Evolutionary conservation across 495 filamentous ascomycete genomes (phyloP).

Genomic region (Aspergillus ellipticus): DNA sequence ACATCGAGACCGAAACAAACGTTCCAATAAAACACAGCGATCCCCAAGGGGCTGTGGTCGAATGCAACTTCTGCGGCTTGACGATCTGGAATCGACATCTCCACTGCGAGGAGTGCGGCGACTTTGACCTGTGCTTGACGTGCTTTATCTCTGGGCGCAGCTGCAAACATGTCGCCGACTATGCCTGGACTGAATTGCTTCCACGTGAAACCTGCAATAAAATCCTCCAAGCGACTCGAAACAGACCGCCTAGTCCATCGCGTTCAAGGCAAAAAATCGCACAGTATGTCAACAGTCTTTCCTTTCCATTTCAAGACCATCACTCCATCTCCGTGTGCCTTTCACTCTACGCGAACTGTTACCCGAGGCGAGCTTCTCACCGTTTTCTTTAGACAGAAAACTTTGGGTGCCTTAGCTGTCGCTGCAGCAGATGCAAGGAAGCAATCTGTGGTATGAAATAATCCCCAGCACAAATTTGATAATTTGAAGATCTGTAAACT

Average conservation of each 20-base stretch:
- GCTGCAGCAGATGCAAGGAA: slow-evolving; percentile 12
- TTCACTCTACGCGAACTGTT: not conserved
- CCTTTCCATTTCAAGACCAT: not conserved
- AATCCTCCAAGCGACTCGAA: slow-evolving; percentile 1
- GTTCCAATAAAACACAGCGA: slow-evolving; percentile 13
- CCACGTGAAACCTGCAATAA: slow-evolving; percentile 7
- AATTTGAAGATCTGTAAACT: not conserved
- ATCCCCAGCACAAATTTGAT: not conserved
- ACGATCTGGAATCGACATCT: slow-evolving; percentile 25
- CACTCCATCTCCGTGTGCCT: too few relatives aligned
- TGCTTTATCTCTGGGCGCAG: slow-evolving; percentile 23
- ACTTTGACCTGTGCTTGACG: slow-evolving; percentile 21
- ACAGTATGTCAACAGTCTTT: slow-evolving; percentile 2
- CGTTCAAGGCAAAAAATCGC: not conserved
- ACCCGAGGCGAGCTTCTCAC: not conserved
- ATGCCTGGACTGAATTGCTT: slow-evolving; percentile 18
- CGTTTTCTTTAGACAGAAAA: slow-evolving; percentile 5
- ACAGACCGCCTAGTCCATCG: not conserved
- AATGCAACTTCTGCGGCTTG: slow-evolving; percentile 23
- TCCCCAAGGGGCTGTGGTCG: slow-evolving; percentile 21
- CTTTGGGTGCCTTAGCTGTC: slow-evolving; percentile 14
- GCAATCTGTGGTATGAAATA: slow-evolving; percentile 8
- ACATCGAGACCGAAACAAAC: slow-evolving; percentile 2
- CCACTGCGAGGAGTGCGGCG: slow-evolving; percentile 21
- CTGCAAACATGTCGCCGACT: slow-evolving; percentile 19